Conservation (phyloP, 192 early-diverging fungal species). For the Cetraspora pellucida region DNA sequence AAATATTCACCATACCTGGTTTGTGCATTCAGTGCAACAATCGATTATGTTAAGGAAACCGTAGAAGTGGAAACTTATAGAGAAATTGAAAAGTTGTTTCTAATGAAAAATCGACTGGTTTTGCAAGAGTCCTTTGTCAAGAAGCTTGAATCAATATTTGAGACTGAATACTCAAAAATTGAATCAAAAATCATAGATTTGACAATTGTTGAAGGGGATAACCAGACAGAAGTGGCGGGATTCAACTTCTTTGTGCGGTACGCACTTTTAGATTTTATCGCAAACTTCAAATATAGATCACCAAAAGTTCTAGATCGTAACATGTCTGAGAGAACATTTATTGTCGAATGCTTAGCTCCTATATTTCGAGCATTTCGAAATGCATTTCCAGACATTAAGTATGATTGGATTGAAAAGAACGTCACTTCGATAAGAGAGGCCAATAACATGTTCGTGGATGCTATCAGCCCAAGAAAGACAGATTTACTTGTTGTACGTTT, state of each 20-base stretch:
- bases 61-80: background rate
- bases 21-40: background rate
- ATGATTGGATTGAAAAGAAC: background rate
- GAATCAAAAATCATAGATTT: background rate
- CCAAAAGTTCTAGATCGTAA: background rate
- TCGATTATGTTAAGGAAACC: constrained; percentile 4
- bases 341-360: background rate
- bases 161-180: background rate
- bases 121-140: constrained; percentile 1
- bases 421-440: too few species aligned
- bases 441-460: background rate
- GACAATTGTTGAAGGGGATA: constrained; percentile 4
- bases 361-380: background rate
- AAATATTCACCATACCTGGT: too few species aligned
- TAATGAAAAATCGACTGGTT: background rate
- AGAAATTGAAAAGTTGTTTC: background rate
- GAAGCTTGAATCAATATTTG: constrained; percentile 9
- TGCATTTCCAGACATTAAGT: background rate
- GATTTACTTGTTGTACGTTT: background rate
- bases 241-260: constrained; percentile 10
- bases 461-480: background rate
- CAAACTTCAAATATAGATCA: background rate
- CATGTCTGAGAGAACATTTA: background rate
- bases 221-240: background rate
- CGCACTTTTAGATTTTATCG: background rate